These are phyloP conservation scores for Cardamine chenopodiifolia DNA, from an alignment of 345 rosid genomes.

Conservation along the genomic window DNA sequence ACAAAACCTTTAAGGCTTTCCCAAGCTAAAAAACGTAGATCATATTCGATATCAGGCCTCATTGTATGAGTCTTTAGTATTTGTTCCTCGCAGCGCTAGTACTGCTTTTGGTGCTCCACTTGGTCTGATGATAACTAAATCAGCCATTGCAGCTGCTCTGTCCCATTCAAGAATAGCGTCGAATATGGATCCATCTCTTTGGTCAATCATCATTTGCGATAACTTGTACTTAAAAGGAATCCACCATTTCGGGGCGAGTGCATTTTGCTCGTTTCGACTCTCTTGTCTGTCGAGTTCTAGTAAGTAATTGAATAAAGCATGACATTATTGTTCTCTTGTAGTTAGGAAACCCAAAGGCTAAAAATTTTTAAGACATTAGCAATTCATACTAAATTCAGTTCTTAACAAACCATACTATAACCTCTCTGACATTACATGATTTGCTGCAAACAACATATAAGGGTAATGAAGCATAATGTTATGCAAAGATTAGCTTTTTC, in stretches of 20 bases:
- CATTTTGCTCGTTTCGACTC: conserved; percentile 57
- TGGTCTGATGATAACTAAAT: conserved; percentile 78
- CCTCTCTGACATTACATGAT: conserved; percentile 4
- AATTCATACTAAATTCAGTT: background rate
- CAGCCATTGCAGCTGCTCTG: conserved; percentile 77
- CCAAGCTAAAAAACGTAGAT: conserved; percentile 94
- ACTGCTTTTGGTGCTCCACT: conserved; percentile 91
- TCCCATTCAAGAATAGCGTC: conserved; percentile 96
- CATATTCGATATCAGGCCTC: conserved; percentile 82
- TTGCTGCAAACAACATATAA: background rate
- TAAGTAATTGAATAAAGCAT: conserved; percentile 94
- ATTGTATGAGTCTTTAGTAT: conserved; percentile 82
- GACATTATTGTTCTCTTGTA: conserved; percentile 90
- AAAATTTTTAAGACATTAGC: background rate
- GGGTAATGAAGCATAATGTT: background rate
- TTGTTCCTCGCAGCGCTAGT: conserved; percentile 77
- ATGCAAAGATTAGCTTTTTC: background rate
- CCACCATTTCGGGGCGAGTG: conserved; percentile 98
- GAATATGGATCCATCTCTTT: conserved; percentile 83
- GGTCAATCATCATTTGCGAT: conserved; percentile 65
- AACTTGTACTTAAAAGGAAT: conserved; percentile 85
- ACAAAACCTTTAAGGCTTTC: conserved; percentile 94
- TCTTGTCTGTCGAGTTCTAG: conserved; percentile 95
- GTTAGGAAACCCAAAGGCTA: conserved; percentile 46
- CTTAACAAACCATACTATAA: background rate